Base-by-base conservation (phyloP, 441 rosid genomes). In the Rhodomyrtus psidioides region DNA sequence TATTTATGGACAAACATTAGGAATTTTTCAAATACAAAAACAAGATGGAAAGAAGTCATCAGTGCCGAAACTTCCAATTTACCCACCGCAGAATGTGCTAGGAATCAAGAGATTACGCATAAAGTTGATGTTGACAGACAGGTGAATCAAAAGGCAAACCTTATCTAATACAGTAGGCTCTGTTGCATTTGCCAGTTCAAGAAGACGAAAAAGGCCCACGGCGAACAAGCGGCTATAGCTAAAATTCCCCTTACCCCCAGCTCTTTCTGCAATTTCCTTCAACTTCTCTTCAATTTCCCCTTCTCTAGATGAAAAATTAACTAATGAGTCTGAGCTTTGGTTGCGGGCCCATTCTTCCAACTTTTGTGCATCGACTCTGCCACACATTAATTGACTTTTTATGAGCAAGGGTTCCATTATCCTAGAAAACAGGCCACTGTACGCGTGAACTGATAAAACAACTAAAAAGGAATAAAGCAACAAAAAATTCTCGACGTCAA, bases 201-300 rank as follows among this genome's bases (percentile, higher is more conserved):
- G 98, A 89, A 96, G 94, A 88, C 98, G 99, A 87, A 97, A 96
- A 42, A 97, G 90, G 24, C 99, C 99, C 84, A 96, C 91, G 15
- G 98, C 99, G 87, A 97, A 96, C 96, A 97, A 96, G 87, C 99
- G 96, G 88, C 99, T 96, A 90, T 97, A 97, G 92, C 96, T 95
- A 91, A 96, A 97, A 81, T 92, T 92, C 76, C 94, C 96, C 55
- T 94, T 93, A 84, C 88, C 87, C 42, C 90, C 91, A 51, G 98
- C 95, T 93, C 98, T 94, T 86, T 88, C 98, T 26, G 98, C 93
- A 86, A 97, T 94, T 88, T 93, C 96, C 93, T 95, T 96, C 12
- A 97, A 87, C 81, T 93, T 57, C 30, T 90, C 92, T 88, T 97
- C 99, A 85, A 95, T 91, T 90, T 97, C 97, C 87, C 99, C 99